phyloP scores from a whole-genome alignment of 2,329 filamentous ascomycete species.

The Aspergillus candidus region DNA sequence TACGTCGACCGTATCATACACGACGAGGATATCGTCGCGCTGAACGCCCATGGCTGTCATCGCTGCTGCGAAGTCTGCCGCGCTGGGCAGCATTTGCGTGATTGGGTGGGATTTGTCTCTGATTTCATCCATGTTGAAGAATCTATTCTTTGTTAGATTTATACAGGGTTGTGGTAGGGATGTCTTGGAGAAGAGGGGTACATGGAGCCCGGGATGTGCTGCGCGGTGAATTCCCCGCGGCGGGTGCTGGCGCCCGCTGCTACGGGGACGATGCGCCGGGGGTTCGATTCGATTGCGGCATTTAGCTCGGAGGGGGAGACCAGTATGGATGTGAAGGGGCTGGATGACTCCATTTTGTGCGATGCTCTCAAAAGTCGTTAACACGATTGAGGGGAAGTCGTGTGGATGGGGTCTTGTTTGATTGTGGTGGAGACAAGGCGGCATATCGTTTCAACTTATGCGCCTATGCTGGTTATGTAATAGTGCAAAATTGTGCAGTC shows the following conservation, averaged over 20 bases:
- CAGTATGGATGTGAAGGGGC: slow-evolving; percentile 9
- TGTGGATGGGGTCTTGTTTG: too few species aligned
- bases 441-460: too few species aligned
- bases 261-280: slow-evolving; percentile 19
- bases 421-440: too few species aligned
- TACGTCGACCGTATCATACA: slow-evolving; percentile 24
- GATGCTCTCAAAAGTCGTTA: too few species aligned
- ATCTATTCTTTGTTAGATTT: slow-evolving; percentile 13
- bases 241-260: slow-evolving; percentile 16
- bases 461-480: too few species aligned
- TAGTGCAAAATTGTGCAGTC: too few species aligned
- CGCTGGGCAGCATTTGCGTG: slow-evolving; percentile 24
- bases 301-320: slow-evolving; percentile 12
- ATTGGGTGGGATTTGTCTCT: slow-evolving; percentile 18
- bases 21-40: slow-evolving; percentile 20
- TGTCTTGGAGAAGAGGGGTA: slow-evolving; percentile 1
- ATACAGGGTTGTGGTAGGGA: background rate
- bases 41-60: slow-evolving; percentile 17
- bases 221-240: slow-evolving; percentile 9
- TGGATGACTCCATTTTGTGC: too few species aligned
- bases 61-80: slow-evolving; percentile 15
- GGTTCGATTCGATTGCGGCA: background rate
- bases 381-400: too few species aligned
- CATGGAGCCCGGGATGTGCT: slow-evolving; percentile 22
- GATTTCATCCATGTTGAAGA: slow-evolving; percentile 25